Percentiles rank a stretch among this genome's conserved stretches.
phyloP scores from a whole-genome alignment of 1,284 basidiomycete species.

The Pterulicium gracile region DNA sequence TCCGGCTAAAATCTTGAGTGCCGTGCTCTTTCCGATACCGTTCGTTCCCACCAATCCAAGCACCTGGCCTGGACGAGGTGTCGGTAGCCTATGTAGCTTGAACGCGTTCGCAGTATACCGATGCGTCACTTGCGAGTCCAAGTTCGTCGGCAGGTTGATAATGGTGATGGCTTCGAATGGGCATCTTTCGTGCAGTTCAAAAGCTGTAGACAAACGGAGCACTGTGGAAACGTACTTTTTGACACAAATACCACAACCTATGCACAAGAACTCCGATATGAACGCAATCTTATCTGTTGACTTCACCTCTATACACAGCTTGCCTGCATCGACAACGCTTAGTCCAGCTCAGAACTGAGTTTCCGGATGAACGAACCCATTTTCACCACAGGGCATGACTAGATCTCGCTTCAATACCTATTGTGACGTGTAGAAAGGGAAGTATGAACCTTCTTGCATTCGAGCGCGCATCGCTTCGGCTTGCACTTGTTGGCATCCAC shows the following conservation, averaged over 20 bases:
- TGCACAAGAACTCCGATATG: constrained; percentile 94
- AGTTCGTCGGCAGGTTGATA: constrained; percentile 94
- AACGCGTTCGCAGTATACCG: constrained; percentile 96
- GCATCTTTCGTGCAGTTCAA: constrained; percentile 47
- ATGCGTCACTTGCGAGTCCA: constrained; percentile 90
- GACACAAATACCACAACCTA: constrained; percentile 97
- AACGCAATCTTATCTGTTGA: constrained; percentile 91
- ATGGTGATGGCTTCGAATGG: constrained; percentile 96
- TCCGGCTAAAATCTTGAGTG: constrained; percentile 89
- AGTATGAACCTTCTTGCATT: constrained; percentile 75
- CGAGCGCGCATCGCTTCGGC: constrained; percentile 85
- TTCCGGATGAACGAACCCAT: constrained; percentile 62
- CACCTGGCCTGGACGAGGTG: constrained; percentile 91
- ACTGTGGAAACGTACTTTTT: constrained; percentile 66
- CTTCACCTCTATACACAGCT: constrained; percentile 96
- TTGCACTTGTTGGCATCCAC: constrained; percentile 91
- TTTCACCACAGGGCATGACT: constrained; percentile 96
- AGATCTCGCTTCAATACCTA: constrained; percentile 7
- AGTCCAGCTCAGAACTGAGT: background rate
- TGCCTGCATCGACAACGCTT: constrained; percentile 62
- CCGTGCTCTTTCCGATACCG: constrained; percentile 97
- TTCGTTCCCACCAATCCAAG: constrained; percentile 94
- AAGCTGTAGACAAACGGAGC: constrained; percentile 5
- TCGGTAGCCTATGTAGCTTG: constrained; percentile 94
- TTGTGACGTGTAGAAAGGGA: constrained; percentile 4